Percentiles rank a stretch among this genome's conserved stretches.
Conservation (phyloP, 768 basidiomycete species). For the Boletus pseudo-olivaceus region DNA sequence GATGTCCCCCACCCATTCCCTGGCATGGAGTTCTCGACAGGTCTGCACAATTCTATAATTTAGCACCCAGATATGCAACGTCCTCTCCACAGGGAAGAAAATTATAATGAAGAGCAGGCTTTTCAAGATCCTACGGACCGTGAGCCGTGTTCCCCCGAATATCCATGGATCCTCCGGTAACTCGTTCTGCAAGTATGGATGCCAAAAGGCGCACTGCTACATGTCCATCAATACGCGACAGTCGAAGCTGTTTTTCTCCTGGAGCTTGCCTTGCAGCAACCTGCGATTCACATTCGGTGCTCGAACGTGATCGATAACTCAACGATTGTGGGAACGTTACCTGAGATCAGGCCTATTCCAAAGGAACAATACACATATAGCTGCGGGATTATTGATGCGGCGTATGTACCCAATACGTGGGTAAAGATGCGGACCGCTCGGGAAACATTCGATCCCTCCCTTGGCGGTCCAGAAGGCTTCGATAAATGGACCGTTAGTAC, state of each 20-base stretch:
- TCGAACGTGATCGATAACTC: constrained; percentile 17
- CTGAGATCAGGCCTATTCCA: constrained; percentile 37
- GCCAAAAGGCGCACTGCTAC: constrained; percentile 47
- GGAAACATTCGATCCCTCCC: constrained; percentile 29
- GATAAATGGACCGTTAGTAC: constrained; percentile 39
- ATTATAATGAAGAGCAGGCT: constrained; percentile 38
- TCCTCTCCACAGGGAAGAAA: constrained; percentile 23
- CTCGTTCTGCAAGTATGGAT: constrained; percentile 27
- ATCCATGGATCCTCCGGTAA: not conserved
- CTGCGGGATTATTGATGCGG: constrained; percentile 25
- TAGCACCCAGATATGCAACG: not conserved
- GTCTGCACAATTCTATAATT: constrained; percentile 28
- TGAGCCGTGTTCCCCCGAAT: constrained; percentile 1
- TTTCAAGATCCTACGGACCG: constrained; percentile 39
- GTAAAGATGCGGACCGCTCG: constrained; percentile 36
- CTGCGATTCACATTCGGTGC: constrained; percentile 38
- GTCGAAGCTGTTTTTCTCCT: constrained; percentile 37
- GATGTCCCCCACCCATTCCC: constrained; percentile 60
- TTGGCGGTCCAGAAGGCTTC: constrained; percentile 41
- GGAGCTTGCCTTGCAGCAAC: constrained; percentile 35
- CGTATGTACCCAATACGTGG: constrained; percentile 34
- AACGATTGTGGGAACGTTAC: constrained; percentile 28
- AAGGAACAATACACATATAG: constrained; percentile 16
- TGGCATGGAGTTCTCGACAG: constrained; percentile 74
- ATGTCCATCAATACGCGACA: constrained; percentile 43